Percentiles rank a stretch among this genome's conserved stretches.
phyloP scores from a whole-genome alignment of 345 rosid species.

The Firmiana major region DNA sequence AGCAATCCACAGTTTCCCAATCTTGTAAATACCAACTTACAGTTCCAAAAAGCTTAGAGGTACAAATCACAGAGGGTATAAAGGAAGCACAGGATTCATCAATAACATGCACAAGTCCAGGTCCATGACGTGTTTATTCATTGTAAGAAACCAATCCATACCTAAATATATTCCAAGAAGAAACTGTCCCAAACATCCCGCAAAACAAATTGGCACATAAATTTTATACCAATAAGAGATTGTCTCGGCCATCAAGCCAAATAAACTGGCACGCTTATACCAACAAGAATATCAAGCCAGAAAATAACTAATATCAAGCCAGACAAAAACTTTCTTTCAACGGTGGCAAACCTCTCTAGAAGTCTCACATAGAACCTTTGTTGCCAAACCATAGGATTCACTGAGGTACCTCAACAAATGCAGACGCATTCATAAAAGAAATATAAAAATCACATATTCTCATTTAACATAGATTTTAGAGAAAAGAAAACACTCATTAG shows the following conservation, averaged over 20 bases:
- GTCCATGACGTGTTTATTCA: not conserved
- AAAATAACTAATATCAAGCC: constrained; percentile 2
- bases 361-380: not conserved
- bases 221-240: not conserved
- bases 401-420: not conserved
- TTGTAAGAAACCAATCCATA: not conserved
- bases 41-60: not conserved
- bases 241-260: not conserved
- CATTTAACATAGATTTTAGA: not conserved
- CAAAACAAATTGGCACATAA: not conserved
- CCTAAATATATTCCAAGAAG: not conserved
- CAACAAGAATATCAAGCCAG: not conserved
- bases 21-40: not conserved
- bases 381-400: not conserved
- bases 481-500: not conserved
- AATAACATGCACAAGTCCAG: not conserved
- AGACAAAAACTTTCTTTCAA: not conserved
- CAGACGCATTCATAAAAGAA: not conserved
- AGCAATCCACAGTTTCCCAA: not conserved
- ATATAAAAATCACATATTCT: not conserved
- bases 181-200: not conserved
- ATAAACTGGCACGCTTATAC: not conserved
- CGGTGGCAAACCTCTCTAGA: not conserved
- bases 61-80: not conserved
- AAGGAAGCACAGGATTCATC: constrained; percentile 1